These are phyloP conservation scores for Scedosporium dehoogii DNA, from an alignment of 2,329 filamentous ascomycete species.

Conservation along the genomic window DNA sequence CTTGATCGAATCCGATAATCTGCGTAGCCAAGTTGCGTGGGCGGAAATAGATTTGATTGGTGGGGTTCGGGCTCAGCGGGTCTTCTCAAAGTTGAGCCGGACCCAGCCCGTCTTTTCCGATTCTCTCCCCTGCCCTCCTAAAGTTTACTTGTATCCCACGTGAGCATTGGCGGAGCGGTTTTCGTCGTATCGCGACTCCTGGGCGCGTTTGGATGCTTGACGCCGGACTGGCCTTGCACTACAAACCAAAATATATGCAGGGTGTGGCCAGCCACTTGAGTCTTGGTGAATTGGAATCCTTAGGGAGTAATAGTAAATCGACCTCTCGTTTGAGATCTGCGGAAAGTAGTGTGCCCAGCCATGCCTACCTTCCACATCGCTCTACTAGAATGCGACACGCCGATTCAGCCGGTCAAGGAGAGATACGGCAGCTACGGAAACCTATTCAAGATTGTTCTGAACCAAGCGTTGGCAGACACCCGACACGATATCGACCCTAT, in stretches of 20 bases:
- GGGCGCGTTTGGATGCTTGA: no score
- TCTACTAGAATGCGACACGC: conserved; percentile 22
- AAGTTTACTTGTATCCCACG: no score
- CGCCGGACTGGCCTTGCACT: no score
- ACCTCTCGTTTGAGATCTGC: background rate
- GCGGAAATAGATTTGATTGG: background rate
- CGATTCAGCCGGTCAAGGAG: conserved; percentile 16
- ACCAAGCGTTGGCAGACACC: conserved; percentile 14
- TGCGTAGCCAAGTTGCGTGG: background rate
- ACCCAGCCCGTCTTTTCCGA: no score
- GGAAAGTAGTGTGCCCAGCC: conserved; percentile 8
- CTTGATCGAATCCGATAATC: background rate
- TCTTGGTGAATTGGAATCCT: no score
- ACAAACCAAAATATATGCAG: no score
- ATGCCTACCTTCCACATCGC: conserved; percentile 13
- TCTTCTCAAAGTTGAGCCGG: background rate
- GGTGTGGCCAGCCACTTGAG: no score
- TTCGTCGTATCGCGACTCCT: no score
- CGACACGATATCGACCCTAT: conserved; percentile 14
- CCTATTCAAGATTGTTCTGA: conserved; percentile 19
- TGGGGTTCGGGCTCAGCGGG: background rate
- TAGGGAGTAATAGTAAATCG: no score
- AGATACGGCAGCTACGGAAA: conserved; percentile 20
- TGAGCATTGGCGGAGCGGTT: no score
- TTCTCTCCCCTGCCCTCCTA: no score